Evolutionary conservation across 148 eudicot genomes (phyloP).

Genomic region (Oxyria digyna): DNA sequence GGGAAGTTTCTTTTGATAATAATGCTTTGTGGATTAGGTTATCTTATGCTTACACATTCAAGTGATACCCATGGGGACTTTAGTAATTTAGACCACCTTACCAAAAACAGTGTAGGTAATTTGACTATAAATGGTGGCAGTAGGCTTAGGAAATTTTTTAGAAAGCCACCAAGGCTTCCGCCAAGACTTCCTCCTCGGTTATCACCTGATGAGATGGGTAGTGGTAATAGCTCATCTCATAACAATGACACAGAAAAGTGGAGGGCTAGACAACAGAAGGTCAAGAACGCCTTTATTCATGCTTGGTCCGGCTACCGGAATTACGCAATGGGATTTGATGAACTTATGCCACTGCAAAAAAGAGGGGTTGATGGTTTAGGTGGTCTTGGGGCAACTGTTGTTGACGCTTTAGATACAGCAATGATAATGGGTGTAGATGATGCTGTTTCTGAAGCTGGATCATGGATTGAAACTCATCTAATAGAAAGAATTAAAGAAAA

Average conservation of each 20-base stretch:
- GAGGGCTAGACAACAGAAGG: conserved; percentile 51
- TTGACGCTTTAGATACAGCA: conserved; percentile 93
- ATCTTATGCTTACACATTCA: conserved; percentile 49
- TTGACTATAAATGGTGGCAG: conserved; percentile 21
- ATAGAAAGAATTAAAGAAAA: conserved; percentile 54
- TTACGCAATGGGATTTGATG: conserved; percentile 86
- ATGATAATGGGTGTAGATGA: conserved; percentile 86
- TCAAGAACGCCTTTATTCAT: conserved; percentile 73
- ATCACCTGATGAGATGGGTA: conserved; percentile 71
- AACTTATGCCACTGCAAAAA: conserved; percentile 80
- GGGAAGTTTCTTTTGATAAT: conserved; percentile 64
- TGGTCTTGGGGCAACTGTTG: conserved; percentile 88
- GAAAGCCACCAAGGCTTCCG: conserved; percentile 65
- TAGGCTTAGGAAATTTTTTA: conserved; percentile 38
- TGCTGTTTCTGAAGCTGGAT: conserved; percentile 76
- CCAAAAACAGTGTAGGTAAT: conserved; percentile 20
- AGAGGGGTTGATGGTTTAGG: conserved; percentile 83
- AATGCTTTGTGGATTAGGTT: conserved; percentile 59
- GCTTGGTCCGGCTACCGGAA: conserved; percentile 87
- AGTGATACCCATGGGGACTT: conserved; percentile 18
- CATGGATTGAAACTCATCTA: conserved; percentile 84
- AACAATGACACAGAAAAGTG: conserved; percentile 34
- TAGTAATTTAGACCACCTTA: conserved; percentile 18
- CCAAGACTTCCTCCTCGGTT: conserved; percentile 58
- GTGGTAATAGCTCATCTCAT: conserved; percentile 21